Evolutionary conservation across 73 alveolate species (phyloP), one percentile per base, ranked within the genome.

Genomic region (Stentor coeruleus): DNA sequence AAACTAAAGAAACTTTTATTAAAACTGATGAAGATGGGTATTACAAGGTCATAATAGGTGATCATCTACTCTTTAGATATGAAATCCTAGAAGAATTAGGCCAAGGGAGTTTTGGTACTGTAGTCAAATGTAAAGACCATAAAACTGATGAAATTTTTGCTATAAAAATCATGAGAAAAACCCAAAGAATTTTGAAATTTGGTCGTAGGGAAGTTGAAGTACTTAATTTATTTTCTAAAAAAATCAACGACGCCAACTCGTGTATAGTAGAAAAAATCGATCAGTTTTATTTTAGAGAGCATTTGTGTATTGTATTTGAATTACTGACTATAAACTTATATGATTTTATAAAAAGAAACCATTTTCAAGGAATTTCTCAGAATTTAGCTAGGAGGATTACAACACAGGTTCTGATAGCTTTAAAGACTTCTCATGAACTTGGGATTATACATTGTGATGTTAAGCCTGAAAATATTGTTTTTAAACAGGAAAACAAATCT

Each of bases 231-330:
- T 49, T 49, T 49, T 6, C 6, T 49, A 49, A 49, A 49, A 49
- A 49, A 49, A 49, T 11, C 20, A 6, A 49, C 28, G 66, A 49
- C 6, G 20, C 6, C 20, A 20, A 49, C 6, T 11, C 28, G 6
- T 49, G 66, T 49, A 49, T 49, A 11, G 66, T 49, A 11, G 66
- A 49, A 49, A 49, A 49, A 49, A 49, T 49, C 20, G 20, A 20
- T 49, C 28, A 49, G 59, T 89, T 91, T 59, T 72, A 73, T 35
- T 91, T 91, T 77, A 74, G 96, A 74, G 66, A 83, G 6, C 96
- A 91, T 76, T 4, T 83, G 58, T 91, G 97, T 39, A 84, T 93
- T 20, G 87, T 89, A 0, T 89, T 92, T 59, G 98, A 93, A 76
- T 39, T 91, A 74, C 86, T 89, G 40, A 81, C 90, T 6, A 86